A percentile compares a stretch with the other conserved stretches of the same genome.
phyloP scores from a whole-genome alignment of 495 filamentous ascomycete genomes.

The Talaromyces trachyspermus region DNA sequence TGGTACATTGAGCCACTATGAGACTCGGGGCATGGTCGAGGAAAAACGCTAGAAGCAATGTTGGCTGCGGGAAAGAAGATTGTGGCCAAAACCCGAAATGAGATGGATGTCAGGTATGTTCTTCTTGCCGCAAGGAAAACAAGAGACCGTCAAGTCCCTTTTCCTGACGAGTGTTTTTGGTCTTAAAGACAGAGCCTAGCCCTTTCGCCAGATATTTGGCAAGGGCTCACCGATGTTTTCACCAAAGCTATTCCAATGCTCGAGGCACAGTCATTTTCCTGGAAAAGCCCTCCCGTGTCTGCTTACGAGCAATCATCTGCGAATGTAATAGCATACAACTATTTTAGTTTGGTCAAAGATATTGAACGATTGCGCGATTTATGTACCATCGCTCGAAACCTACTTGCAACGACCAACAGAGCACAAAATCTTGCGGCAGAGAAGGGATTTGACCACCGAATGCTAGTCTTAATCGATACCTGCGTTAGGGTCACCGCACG shows the following conservation, averaged over 20 bases:
- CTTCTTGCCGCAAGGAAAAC: too few relatives aligned
- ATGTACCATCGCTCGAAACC: constrained; percentile 75
- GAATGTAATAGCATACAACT: constrained; percentile 72
- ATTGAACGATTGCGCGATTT: constrained; percentile 78
- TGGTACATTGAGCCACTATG: constrained; percentile 43
- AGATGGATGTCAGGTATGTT: constrained; percentile 41
- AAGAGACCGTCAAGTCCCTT: too few relatives aligned
- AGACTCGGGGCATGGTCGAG: constrained; percentile 44
- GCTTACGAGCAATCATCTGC: constrained; percentile 50
- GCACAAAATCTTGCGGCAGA: constrained; percentile 82
- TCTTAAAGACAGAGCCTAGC: constrained; percentile 40
- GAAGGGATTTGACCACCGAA: constrained; percentile 68
- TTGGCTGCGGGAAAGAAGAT: constrained; percentile 43
- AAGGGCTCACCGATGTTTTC: constrained; percentile 55
- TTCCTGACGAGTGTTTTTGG: neutral
- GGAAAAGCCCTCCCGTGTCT: constrained; percentile 50
- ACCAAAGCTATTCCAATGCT: constrained; percentile 53
- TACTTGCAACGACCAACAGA: constrained; percentile 71
- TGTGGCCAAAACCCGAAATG: constrained; percentile 43
- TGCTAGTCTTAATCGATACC: constrained; percentile 75
- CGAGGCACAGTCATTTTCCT: constrained; percentile 53
- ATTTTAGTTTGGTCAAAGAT: constrained; percentile 66
- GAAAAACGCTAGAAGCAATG: constrained; percentile 44
- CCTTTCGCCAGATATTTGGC: constrained; percentile 60
- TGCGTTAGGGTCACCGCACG: constrained; percentile 83